A percentile compares a stretch with the other conserved stretches of the same genome.
Conservation (phyloP, 2,329 filamentous ascomycete genomes). For the Ophiocordyceps camponoti-floridani region DNA sequence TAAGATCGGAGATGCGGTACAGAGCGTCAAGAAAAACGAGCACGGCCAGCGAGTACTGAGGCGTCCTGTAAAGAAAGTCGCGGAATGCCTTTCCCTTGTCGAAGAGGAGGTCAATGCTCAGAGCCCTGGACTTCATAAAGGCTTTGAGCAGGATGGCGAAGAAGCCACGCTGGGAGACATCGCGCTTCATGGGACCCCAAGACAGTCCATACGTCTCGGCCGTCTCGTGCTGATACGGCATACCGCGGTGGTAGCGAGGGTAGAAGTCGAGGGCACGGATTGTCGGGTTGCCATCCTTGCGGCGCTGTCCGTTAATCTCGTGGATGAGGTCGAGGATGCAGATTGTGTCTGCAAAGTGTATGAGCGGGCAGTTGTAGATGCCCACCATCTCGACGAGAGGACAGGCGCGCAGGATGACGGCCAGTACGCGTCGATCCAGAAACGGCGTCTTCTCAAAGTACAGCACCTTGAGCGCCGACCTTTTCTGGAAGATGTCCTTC, state of each 20-base stretch:
- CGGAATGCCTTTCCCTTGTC: slow-evolving; percentile 11
- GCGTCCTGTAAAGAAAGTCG: slow-evolving; percentile 11
- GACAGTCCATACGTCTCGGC: slow-evolving; percentile 12
- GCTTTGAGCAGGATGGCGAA: slow-evolving; percentile 15
- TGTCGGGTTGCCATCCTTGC: neutral
- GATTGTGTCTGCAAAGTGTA: slow-evolving; percentile 17
- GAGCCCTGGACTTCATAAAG: slow-evolving; percentile 13
- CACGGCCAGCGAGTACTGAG: slow-evolving; percentile 11
- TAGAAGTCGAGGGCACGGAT: slow-evolving; percentile 15
- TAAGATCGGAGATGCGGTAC: slow-evolving; percentile 10
- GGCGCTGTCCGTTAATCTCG: slow-evolving; percentile 14
- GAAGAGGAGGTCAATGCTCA: slow-evolving; percentile 14
- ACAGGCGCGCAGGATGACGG: slow-evolving; percentile 15
- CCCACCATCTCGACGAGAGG: slow-evolving; percentile 15
- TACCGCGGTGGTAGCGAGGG: slow-evolving; percentile 13
- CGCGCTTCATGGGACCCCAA: slow-evolving; percentile 7
- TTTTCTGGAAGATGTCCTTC: slow-evolving; percentile 5
- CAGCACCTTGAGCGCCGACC: slow-evolving; percentile 7
- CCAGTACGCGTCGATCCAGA: slow-evolving; percentile 15
- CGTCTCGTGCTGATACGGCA: slow-evolving; percentile 3
- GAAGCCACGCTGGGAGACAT: slow-evolving; percentile 15
- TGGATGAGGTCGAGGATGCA: slow-evolving; percentile 16
- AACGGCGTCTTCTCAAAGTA: slow-evolving; percentile 13
- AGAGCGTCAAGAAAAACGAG: slow-evolving; percentile 15
- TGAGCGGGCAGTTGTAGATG: slow-evolving; percentile 17